Evolutionary conservation across 768 basidiomycete species (phyloP), one percentile per base, ranked within the genome.

Genomic region (Tricholoma sp.): DNA sequence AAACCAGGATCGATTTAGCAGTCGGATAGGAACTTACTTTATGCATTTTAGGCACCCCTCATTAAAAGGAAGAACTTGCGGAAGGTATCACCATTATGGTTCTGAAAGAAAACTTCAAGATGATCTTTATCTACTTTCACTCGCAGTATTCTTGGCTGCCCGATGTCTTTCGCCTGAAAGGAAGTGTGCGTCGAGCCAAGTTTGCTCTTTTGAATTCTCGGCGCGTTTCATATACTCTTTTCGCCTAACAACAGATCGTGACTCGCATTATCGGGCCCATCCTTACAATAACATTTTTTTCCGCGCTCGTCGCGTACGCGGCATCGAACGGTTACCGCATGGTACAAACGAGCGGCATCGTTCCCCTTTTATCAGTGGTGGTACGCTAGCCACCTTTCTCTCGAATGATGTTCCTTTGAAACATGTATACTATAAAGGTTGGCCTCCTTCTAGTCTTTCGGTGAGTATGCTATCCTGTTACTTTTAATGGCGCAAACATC

Each of bases 361-460:
- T 94, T 2, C 94, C 94, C 1, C 72, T 97, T 52, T 79, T 96
- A 31, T 91, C 91, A 10, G 91, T 97, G 11, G 94, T 96, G 62
- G 94, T 91, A 66, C 71, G 89, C 74, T n/a, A 10, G 49, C 39
- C 56, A 61, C 29, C 21, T 32, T 39, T 39, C 52, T 31, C 37
- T 24, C 31, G 46, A 31, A 29, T 47, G 50, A 27, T 19, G 22
- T 22, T 27, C 12, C 57, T 56, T 63, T 24, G 50, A 9, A 43
- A 29, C n/a, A 29, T 46, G 34, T 55, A 10, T 19, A 14, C 22
- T 35, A 46, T 31, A 10, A 58, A 91, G 89, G 90, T 95, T 52
- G 94, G 93, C 62, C 78, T 97, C 57, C 85, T 96, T 55, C 77
- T 96, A 32, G 93, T 94, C 2, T 94, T 93, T 69, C 82, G 91